A percentile compares a stretch with the other conserved stretches of the same genome.
phyloP scores from a whole-genome alignment of 1,139 yeast genomes.

The Kodamaea arcana region DNA sequence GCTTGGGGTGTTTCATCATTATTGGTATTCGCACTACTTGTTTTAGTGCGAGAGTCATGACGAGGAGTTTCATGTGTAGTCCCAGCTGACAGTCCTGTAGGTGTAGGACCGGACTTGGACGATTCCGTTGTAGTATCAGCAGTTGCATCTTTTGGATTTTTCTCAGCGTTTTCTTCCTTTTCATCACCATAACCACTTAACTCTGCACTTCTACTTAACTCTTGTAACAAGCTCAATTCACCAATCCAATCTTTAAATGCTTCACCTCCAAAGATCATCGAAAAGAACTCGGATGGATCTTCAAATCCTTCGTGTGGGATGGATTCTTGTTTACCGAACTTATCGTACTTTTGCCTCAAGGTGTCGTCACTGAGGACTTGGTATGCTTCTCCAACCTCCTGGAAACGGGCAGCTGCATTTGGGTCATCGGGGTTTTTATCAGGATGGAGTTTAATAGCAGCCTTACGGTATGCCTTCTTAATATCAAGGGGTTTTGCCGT shows the following conservation, averaged over 20 bases:
- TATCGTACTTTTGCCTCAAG: slow-evolving; percentile 74
- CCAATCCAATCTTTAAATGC: slow-evolving; percentile 71
- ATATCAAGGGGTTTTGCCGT: slow-evolving; percentile 80
- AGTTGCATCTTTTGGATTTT: slow-evolving; percentile 3
- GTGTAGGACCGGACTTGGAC: slow-evolving; percentile 3
- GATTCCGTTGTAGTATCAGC: slow-evolving; percentile 1
- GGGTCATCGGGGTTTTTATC: slow-evolving; percentile 93
- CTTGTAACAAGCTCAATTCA: slow-evolving; percentile 80
- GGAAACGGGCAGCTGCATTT: slow-evolving; percentile 66
- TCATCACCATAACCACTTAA: slow-evolving; percentile 38
- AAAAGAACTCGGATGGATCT: slow-evolving; percentile 60
- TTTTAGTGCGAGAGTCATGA: neutral
- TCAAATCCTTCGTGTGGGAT: slow-evolving; percentile 81
- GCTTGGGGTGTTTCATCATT: neutral
- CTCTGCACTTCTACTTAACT: slow-evolving; percentile 69
- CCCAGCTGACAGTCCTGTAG: neutral
- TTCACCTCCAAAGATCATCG: slow-evolving; percentile 86
- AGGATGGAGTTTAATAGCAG: slow-evolving; percentile 88
- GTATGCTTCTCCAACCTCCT: slow-evolving; percentile 74
- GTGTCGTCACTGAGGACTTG: slow-evolving; percentile 77
- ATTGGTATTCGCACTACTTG: slow-evolving; percentile 1
- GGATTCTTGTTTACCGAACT: slow-evolving; percentile 80
- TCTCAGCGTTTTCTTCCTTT: slow-evolving; percentile 8
- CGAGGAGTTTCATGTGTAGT: neutral
- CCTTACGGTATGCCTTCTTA: slow-evolving; percentile 88